A percentile compares a stretch with the other conserved stretches of the same genome.
phyloP scores from a whole-genome alignment of 768 basidiomycete species.

The Lepiota subincarnata region DNA sequence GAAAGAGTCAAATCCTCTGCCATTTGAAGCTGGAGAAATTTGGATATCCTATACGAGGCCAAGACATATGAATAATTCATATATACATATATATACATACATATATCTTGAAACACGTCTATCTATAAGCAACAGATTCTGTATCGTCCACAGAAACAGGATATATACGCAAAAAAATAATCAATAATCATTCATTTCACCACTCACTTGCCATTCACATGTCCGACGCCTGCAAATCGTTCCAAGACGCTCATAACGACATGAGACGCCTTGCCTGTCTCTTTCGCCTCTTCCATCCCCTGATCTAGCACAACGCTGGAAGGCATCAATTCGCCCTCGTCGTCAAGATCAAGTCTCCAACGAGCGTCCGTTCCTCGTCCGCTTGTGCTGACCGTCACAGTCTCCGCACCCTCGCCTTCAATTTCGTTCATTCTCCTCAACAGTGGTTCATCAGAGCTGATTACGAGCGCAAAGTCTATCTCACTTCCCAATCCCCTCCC shows the following conservation, averaged over 20 bases:
- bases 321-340: slow-evolving; percentile 15
- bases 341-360: slow-evolving; percentile 50
- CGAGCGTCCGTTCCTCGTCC: slow-evolving; percentile 75
- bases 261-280: neutral
- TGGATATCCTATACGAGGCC: too few relatives aligned
- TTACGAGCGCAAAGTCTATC: slow-evolving; percentile 55
- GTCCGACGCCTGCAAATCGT: slow-evolving; percentile 3
- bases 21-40: too few relatives aligned
- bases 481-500: slow-evolving; percentile 31
- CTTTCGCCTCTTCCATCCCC: slow-evolving; percentile 2
- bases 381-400: slow-evolving; percentile 57
- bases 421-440: slow-evolving; percentile 72
- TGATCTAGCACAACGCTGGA: neutral
- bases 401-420: slow-evolving; percentile 50
- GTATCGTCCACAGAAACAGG: neutral
- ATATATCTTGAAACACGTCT: neutral
- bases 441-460: slow-evolving; percentile 77
- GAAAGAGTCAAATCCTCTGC: too few relatives aligned
- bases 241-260: slow-evolving; percentile 4
- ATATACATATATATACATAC: neutral
- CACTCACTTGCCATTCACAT: neutral
- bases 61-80: neutral
- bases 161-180: neutral
- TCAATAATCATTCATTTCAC: neutral
- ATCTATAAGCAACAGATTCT: too few relatives aligned